Conservation (phyloP, 2,329 filamentous ascomycete species). For the Rutstroemia sp. region DNA sequence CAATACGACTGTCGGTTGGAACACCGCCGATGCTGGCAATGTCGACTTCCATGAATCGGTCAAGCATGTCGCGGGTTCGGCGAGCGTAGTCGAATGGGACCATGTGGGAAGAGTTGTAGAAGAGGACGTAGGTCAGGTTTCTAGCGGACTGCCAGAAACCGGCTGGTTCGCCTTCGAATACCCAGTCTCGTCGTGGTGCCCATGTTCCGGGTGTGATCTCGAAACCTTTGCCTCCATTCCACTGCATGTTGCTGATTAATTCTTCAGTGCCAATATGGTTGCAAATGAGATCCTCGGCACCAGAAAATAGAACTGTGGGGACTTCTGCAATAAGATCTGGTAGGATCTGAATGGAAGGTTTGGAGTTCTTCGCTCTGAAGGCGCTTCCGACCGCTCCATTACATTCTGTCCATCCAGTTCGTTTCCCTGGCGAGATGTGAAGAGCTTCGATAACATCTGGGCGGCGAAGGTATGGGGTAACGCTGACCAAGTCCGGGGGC, state of each 20-base stretch:
- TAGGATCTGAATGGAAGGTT: conserved; percentile 65
- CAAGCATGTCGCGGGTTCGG: conserved; percentile 88
- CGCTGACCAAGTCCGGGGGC: conserved; percentile 74
- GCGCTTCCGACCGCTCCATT: conserved; percentile 66
- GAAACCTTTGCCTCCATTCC: conserved; percentile 88
- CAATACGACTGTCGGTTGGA: conserved; percentile 60
- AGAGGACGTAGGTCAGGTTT: conserved; percentile 91
- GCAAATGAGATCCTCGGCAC: conserved; percentile 90
- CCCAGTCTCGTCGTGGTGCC: conserved; percentile 91
- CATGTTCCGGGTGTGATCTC: conserved; percentile 79
- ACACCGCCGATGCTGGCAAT: conserved; percentile 77
- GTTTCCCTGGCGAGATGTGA: conserved; percentile 74
- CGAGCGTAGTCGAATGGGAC: conserved; percentile 90
- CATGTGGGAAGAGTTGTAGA: conserved; percentile 97
- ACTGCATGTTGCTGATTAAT: conserved; percentile 81
- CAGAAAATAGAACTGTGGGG: conserved; percentile 81
- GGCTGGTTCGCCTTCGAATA: conserved; percentile 78
- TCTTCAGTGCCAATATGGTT: conserved; percentile 93
- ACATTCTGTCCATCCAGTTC: conserved; percentile 88
- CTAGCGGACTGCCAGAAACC: conserved; percentile 92
- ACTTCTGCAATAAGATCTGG: conserved; percentile 72
- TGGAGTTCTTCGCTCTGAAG: conserved; percentile 65
- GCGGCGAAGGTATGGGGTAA: conserved; percentile 80
- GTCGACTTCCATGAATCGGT: conserved; percentile 91
- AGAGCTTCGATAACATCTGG: conserved; percentile 72